Conservation (phyloP, 441 rosid genomes). For the Aleurites moluccanus region DNA sequence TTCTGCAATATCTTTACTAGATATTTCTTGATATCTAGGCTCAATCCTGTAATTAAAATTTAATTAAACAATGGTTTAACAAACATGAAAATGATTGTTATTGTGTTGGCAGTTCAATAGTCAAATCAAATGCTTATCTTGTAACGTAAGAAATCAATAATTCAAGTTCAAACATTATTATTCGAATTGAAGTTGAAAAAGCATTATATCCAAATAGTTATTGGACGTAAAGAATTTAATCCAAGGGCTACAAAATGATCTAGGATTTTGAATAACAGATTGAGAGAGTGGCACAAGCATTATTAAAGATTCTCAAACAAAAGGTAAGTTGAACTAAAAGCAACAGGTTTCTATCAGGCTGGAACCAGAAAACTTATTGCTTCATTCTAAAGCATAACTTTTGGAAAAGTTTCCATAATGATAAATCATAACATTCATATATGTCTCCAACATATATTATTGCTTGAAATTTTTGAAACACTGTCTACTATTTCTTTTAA, state of each 20-base stretch:
- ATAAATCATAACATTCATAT: conserved; percentile 15
- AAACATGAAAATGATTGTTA: neutral
- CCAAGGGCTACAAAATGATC: neutral
- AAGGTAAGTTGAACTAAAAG: conserved; percentile 15
- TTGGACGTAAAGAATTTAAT: too few species aligned
- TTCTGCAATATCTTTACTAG: conserved; percentile 63
- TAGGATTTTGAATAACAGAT: neutral
- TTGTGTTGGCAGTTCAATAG: too few species aligned
- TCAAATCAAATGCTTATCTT: too few species aligned
- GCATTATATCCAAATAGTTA: too few species aligned
- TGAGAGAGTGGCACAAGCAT: conserved; percentile 31
- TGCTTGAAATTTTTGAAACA: neutral
- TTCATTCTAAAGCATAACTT: conserved; percentile 27
- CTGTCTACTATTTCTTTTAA: neutral
- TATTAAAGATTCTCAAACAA: conserved; percentile 22
- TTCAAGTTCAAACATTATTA: too few species aligned
- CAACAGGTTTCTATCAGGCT: conserved; percentile 16
- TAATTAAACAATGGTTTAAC: neutral
- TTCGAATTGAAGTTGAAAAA: too few species aligned
- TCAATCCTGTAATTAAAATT: conserved; percentile 49
- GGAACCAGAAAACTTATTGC: conserved; percentile 18
- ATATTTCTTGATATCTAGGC: conserved; percentile 79
- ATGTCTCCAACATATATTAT: conserved; percentile 11
- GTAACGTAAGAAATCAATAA: too few species aligned
- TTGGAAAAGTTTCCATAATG: conserved; percentile 14